Percentiles rank a stretch among this genome's conserved stretches.
These are phyloP conservation scores for Calocybe cyanea DNA, from an alignment of 768 basidiomycete species.

Conservation along the genomic window DNA sequence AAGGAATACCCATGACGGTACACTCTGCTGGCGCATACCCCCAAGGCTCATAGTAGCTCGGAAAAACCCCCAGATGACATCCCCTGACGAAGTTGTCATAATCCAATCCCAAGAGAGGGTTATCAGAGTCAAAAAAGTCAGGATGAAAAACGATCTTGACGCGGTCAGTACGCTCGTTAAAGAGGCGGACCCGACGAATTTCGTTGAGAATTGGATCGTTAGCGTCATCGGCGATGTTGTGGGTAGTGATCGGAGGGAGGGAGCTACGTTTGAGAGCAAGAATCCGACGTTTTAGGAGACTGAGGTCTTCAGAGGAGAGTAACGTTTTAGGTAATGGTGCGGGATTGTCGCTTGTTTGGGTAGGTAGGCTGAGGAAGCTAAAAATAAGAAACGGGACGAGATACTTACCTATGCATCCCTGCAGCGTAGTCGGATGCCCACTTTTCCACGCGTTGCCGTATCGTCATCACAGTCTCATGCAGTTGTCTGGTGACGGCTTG, in stretches of 20 bases:
- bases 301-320: conserved; percentile 88
- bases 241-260: conserved; percentile 92
- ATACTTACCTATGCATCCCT: conserved; percentile 78
- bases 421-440: conserved; percentile 93
- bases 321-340: conserved; percentile 73
- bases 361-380: too few relatives aligned
- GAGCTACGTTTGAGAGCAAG: conserved; percentile 94
- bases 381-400: neutral
- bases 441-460: conserved; percentile 89
- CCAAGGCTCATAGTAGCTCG: conserved; percentile 96
- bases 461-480: conserved; percentile 92
- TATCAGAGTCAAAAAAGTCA: conserved; percentile 96
- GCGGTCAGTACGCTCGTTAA: conserved; percentile 84
- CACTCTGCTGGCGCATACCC: conserved; percentile 98
- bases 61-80: conserved; percentile 98
- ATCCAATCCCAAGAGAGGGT: conserved; percentile 94
- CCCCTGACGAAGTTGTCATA: conserved; percentile 99
- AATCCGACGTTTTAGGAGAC: conserved; percentile 91
- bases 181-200: conserved; percentile 88
- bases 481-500: conserved; percentile 98
- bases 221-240: conserved; percentile 96
- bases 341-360: conserved; percentile 70
- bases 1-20: conserved; percentile 99
- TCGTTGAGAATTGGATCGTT: conserved; percentile 94
- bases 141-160: conserved; percentile 99